These are phyloP conservation scores for Polyporus tsugae DNA, from an alignment of 1,284 basidiomycete species.

Conservation along the genomic window DNA sequence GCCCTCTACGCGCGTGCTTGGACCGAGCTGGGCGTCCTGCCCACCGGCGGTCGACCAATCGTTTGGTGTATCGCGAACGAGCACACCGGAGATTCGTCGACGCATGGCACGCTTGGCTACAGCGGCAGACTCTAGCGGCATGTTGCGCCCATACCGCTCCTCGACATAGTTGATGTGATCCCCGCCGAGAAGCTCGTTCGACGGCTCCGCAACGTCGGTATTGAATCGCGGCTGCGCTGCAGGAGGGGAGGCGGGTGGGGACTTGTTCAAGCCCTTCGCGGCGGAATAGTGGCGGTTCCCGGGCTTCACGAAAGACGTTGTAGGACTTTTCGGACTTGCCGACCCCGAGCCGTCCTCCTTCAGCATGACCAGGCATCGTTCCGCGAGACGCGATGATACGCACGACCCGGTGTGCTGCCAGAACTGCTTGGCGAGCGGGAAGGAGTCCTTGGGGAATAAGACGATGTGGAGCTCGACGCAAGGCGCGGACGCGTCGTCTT, in stretches of 20 bases:
- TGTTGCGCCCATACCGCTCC: conserved; percentile 95
- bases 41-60: conserved; percentile 56
- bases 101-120: conserved; percentile 89
- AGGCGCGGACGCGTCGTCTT: conserved; percentile 42
- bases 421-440: conserved; percentile 85
- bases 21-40: conserved; percentile 56
- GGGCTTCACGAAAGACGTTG: conserved; percentile 49
- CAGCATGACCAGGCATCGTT: conserved; percentile 80
- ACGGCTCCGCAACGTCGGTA: conserved; percentile 21
- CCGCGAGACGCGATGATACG: conserved; percentile 89
- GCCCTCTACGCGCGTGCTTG: conserved; percentile 65
- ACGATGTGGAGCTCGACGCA: conserved; percentile 80
- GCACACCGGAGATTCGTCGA: conserved; percentile 88
- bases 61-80: conserved; percentile 64
- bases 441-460: conserved; percentile 76
- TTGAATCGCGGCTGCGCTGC: conserved; percentile 15
- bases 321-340: conserved; percentile 37
- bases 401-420: conserved; percentile 97
- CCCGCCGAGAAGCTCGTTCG: conserved; percentile 48
- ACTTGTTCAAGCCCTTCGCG: conserved; percentile 47
- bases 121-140: conserved; percentile 78
- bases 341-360: conserved; percentile 45
- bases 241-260: conserved; percentile 33
- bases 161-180: conserved; percentile 80
- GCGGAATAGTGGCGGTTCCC: conserved; percentile 70